A percentile compares a stretch with the other conserved stretches of the same genome.
These are phyloP conservation scores for Pugionium cornutum DNA, from an alignment of 345 rosid genomes.

Conservation along the genomic window DNA sequence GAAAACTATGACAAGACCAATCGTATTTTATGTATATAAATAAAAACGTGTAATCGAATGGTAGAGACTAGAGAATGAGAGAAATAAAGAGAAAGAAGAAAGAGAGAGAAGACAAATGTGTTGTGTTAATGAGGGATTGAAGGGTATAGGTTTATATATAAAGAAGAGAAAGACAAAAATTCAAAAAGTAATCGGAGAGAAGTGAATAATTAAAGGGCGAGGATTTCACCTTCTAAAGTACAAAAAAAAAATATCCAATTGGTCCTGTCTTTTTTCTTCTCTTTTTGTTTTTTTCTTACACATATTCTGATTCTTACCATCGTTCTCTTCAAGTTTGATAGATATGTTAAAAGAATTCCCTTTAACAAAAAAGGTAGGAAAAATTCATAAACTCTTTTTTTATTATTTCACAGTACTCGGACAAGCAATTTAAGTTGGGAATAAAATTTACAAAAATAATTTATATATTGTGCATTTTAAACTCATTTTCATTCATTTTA, in stretches of 20 bases:
- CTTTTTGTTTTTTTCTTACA: constrained; percentile 41
- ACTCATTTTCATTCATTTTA: background rate
- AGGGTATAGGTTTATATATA: constrained; percentile 23
- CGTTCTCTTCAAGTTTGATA: constrained; percentile 28
- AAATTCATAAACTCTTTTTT: no score
- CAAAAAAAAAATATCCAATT: constrained; percentile 9
- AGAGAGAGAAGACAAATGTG: constrained; percentile 24
- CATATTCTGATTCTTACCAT: constrained; percentile 38
- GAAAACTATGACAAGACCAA: constrained; percentile 28
- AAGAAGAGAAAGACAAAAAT: constrained; percentile 23
- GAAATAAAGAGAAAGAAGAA: background rate
- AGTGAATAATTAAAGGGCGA: constrained; percentile 9
- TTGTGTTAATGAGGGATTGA: constrained; percentile 24
- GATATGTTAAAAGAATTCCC: background rate
- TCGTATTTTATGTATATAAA: background rate
- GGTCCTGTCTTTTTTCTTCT: constrained; percentile 17
- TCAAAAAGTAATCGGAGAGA: constrained; percentile 5
- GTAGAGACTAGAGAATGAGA: background rate
- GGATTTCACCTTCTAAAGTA: constrained; percentile 1
- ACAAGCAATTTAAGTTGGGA: background rate
- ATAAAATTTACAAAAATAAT: background rate
- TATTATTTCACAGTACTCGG: background rate
- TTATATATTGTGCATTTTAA: background rate
- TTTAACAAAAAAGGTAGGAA: no score
- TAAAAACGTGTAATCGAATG: background rate